These are phyloP conservation scores for Termitomyces sp. DNA, from an alignment of 768 basidiomycete genomes.

Conservation along the genomic window DNA sequence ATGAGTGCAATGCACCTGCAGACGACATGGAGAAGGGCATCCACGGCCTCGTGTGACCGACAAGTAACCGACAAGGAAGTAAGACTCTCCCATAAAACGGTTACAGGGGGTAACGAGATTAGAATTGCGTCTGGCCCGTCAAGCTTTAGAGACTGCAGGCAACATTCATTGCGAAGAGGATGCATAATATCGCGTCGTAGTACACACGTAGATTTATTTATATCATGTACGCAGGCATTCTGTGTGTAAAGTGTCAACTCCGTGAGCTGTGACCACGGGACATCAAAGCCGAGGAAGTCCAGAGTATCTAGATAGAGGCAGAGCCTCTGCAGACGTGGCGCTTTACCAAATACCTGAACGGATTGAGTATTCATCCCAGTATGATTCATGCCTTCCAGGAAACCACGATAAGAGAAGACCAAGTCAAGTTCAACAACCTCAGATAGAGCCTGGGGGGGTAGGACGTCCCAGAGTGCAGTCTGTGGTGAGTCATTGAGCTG, in stretches of 20 bases:
- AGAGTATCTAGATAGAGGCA: too few relatives aligned
- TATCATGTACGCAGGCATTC: too few relatives aligned
- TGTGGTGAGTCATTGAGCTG: background rate
- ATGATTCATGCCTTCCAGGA: background rate
- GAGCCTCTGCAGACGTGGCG: background rate
- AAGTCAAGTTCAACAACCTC: background rate
- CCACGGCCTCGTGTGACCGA: background rate
- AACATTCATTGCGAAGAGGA: background rate
- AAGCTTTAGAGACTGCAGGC: background rate
- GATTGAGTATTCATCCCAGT: background rate
- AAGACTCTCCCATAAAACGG: background rate
- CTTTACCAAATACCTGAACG: background rate
- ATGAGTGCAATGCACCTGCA: background rate
- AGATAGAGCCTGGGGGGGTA: background rate
- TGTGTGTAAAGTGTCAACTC: too few relatives aligned
- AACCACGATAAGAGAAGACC: background rate
- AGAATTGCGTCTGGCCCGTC: background rate
- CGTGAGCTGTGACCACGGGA: too few relatives aligned
- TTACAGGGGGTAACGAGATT: background rate
- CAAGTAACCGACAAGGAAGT: background rate
- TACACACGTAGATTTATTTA: too few relatives aligned
- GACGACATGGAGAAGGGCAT: background rate
- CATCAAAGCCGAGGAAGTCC: too few relatives aligned
- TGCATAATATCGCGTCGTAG: too few relatives aligned
- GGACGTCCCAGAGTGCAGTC: background rate